Conservation (phyloP, 2,329 filamentous ascomycete species). For the Epichloe scottii region DNA sequence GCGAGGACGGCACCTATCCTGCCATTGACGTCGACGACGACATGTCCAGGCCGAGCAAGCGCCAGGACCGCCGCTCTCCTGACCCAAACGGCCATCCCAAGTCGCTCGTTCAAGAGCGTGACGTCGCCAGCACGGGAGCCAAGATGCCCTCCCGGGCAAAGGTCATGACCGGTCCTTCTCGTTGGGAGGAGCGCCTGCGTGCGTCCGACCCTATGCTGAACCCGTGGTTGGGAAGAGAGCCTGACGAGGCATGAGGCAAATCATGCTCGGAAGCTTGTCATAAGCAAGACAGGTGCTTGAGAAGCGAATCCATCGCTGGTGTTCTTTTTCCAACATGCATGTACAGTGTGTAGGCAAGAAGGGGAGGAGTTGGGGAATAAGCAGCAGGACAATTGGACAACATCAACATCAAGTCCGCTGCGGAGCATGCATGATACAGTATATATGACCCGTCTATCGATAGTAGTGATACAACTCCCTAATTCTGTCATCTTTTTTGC, state of each 20-base stretch:
- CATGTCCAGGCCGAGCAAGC: not conserved
- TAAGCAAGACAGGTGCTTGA: not conserved
- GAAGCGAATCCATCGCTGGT: not conserved
- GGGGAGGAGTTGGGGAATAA: too few species aligned
- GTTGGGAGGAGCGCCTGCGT: too few species aligned
- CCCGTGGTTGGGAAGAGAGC: too few species aligned
- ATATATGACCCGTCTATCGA: slow-evolving; percentile 13
- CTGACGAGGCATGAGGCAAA: too few species aligned
- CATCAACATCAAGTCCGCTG: not conserved
- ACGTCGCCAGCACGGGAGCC: not conserved
- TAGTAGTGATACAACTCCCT: slow-evolving; percentile 15
- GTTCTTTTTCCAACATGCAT: not conserved
- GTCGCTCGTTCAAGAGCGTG: not conserved
- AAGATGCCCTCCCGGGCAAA: too few species aligned
- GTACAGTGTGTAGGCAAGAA: not conserved
- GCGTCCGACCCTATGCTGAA: too few species aligned
- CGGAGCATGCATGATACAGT: not conserved
- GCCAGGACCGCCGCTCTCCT: too few species aligned
- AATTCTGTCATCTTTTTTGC: slow-evolving; percentile 8
- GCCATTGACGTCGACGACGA: too few species aligned
- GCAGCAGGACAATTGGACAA: not conserved
- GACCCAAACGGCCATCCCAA: too few species aligned
- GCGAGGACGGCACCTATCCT: too few species aligned
- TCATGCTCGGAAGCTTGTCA: too few species aligned
- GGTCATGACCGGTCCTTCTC: too few species aligned